Evolutionary conservation across 192 early-diverging fungal genomes (phyloP).

Genomic region (Dimargaris xerosporica): DNA sequence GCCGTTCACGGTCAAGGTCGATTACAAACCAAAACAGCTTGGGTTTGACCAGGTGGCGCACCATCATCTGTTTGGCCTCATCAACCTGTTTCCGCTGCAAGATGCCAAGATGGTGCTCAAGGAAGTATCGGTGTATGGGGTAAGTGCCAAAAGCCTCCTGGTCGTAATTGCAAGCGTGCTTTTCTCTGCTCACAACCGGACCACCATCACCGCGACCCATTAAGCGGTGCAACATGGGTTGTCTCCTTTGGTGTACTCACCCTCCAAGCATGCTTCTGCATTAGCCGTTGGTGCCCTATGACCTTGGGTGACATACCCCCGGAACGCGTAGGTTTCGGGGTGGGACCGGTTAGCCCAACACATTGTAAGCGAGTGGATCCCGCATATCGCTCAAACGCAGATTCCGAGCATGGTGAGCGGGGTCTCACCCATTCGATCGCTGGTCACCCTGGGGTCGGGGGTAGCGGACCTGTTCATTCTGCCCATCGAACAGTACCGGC

Average conservation of each 20-base stretch:
- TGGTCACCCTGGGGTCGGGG: constrained; percentile 82
- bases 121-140: too few species aligned
- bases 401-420: constrained; percentile 80
- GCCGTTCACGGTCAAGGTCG: constrained; percentile 72
- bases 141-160: too few species aligned
- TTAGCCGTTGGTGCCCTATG: too few species aligned
- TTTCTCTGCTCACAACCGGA: too few species aligned
- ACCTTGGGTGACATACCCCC: too few species aligned
- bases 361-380: constrained; percentile 65
- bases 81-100: constrained; percentile 89
- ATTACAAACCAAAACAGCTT: constrained; percentile 94
- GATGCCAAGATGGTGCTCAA: constrained; percentile 78
- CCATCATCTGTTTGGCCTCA: constrained; percentile 30
- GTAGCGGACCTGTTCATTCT: constrained; percentile 83
- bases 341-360: constrained; percentile 43
- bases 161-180: too few species aligned
- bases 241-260: too few species aligned
- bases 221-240: too few species aligned
- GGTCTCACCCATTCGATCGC: constrained; percentile 68
- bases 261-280: too few species aligned
- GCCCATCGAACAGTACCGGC: constrained; percentile 84
- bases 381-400: constrained; percentile 85
- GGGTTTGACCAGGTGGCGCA: constrained; percentile 26
- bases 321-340: constrained; percentile 34
- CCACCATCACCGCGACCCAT: too few species aligned